Percentiles rank a stretch among this genome's conserved stretches.
Conservation (phyloP, 257 asterid genomes). For the Solanum ossicruentum region DNA sequence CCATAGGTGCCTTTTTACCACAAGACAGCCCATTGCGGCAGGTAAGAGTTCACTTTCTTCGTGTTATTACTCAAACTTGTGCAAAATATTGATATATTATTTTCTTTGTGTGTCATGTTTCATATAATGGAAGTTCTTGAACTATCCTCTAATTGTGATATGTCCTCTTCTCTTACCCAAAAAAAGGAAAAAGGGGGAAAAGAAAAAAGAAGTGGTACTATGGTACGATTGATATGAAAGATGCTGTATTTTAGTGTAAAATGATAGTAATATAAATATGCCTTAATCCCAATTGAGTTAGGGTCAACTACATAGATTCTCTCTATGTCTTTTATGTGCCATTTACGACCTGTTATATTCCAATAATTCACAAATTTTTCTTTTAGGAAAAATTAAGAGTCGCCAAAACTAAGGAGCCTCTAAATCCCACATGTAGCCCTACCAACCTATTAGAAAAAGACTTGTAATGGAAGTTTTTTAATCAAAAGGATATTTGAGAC, state of each 20-base stretch:
- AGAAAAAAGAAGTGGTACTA: not conserved
- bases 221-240: not conserved
- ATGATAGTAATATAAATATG: not conserved
- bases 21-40: conserved; percentile 68
- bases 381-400: not conserved
- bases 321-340: not conserved
- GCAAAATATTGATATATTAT: not conserved
- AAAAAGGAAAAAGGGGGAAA: not conserved
- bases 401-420: not conserved
- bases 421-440: not conserved
- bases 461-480: not conserved
- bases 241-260: not conserved
- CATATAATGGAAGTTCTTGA: not conserved
- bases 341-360: not conserved
- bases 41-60: conserved; percentile 35
- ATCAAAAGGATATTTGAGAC: not conserved
- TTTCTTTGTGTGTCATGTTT: not conserved
- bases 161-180: not conserved
- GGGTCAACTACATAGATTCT: not conserved
- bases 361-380: not conserved
- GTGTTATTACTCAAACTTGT: not conserved
- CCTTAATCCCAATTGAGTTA: not conserved
- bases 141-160: not conserved
- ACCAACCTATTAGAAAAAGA: not conserved
- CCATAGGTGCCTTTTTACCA: conserved; percentile 63